Evolutionary conservation across 306 rosid genomes (phyloP).

Genomic region (Arachis stenosperma): DNA sequence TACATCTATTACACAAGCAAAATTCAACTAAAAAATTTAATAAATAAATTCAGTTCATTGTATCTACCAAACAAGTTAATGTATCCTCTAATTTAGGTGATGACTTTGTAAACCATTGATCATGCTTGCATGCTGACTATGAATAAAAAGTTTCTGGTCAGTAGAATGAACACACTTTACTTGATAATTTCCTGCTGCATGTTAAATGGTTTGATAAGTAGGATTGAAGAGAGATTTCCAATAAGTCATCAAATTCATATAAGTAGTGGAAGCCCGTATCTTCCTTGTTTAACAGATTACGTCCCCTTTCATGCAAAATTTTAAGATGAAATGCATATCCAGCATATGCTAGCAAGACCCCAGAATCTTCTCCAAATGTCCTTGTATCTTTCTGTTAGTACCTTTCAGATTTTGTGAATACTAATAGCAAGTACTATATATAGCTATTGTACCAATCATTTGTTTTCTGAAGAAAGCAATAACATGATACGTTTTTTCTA

Average conservation of each 20-base stretch:
- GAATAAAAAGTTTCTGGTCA: slow-evolving; percentile 73
- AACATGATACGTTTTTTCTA: too few species aligned
- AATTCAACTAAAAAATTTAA: too few species aligned
- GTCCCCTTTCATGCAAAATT: slow-evolving; percentile 95
- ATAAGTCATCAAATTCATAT: slow-evolving; percentile 36
- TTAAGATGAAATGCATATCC: slow-evolving; percentile 93
- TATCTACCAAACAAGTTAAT: too few species aligned
- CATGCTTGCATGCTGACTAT: slow-evolving; percentile 88
- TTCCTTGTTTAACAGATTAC: slow-evolving; percentile 66
- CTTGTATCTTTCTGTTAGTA: too few species aligned
- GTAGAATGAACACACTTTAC: slow-evolving; percentile 56
- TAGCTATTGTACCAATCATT: too few species aligned
- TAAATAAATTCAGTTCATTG: too few species aligned
- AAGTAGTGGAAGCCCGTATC: slow-evolving; percentile 50
- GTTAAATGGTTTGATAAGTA: slow-evolving; percentile 39
- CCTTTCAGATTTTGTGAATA: too few species aligned
- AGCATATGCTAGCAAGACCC: slow-evolving; percentile 27
- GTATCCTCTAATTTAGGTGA: slow-evolving; percentile 39
- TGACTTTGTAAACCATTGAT: slow-evolving; percentile 84
- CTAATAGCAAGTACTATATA: too few species aligned
- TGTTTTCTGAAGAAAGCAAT: too few species aligned
- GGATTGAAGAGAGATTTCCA: slow-evolving; percentile 31
- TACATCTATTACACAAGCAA: too few species aligned
- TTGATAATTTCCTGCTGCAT: slow-evolving; percentile 63
- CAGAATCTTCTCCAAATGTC: too few species aligned